Percentiles rank a stretch among this genome's conserved stretches.
Evolutionary conservation across 345 rosid genomes (phyloP).

Genomic region (Draba incana): DNA sequence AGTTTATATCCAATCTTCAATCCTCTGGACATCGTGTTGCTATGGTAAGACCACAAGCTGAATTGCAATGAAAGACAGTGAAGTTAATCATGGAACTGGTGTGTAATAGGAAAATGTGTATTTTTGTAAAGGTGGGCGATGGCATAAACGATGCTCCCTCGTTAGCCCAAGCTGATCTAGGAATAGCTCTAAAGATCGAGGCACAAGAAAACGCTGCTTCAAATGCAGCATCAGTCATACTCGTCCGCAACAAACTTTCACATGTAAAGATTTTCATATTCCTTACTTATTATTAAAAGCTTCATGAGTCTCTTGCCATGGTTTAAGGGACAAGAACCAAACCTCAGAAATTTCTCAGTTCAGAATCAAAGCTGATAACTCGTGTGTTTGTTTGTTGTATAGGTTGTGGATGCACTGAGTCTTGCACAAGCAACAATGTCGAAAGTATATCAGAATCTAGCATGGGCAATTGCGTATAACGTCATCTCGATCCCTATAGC

Average conservation of each 20-base stretch:
- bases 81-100: conserved; percentile 3
- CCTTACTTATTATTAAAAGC: neutral
- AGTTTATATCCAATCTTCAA: conserved; percentile 72
- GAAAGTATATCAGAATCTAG: conserved; percentile 87
- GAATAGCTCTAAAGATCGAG: conserved; percentile 83
- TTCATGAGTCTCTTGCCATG: neutral
- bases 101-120: neutral
- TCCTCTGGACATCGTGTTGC: conserved; percentile 80
- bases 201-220: conserved; percentile 96
- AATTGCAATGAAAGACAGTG: neutral
- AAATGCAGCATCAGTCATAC: conserved; percentile 86
- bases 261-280: conserved; percentile 53
- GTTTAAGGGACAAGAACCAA: neutral
- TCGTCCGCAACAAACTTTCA: conserved; percentile 82
- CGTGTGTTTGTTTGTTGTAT: too few species aligned
- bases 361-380: too few species aligned
- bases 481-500: conserved; percentile 84
- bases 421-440: conserved; percentile 89
- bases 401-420: conserved; percentile 59
- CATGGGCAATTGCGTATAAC: conserved; percentile 90
- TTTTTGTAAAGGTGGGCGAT: conserved; percentile 74
- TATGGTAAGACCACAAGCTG: conserved; percentile 56
- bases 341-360: too few species aligned
- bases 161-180: conserved; percentile 88
- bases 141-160: conserved; percentile 98